Evolutionary conservation across 768 basidiomycete species (phyloP).

Genomic region (Lentinula guzmanii): DNA sequence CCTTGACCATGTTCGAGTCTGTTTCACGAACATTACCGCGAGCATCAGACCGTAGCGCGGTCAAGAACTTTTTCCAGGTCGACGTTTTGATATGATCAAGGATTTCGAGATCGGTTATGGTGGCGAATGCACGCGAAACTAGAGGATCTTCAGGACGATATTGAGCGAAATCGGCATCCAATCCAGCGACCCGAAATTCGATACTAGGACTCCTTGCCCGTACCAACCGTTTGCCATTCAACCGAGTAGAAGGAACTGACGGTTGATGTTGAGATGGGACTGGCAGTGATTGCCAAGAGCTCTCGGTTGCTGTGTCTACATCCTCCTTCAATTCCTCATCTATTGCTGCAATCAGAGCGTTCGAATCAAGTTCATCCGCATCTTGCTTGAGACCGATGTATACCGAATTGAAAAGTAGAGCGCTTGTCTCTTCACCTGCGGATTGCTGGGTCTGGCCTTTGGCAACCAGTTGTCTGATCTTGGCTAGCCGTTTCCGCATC

Average conservation of each 20-base stretch:
- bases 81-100: conserved; percentile 97
- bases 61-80: conserved; percentile 97
- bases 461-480: conserved; percentile 88
- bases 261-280: conserved; percentile 40
- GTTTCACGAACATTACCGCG: conserved; percentile 87
- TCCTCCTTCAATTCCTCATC: conserved; percentile 85
- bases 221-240: conserved; percentile 56
- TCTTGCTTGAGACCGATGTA: conserved; percentile 88
- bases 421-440: conserved; percentile 62
- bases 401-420: conserved; percentile 88
- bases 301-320: conserved; percentile 65
- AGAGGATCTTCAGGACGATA: conserved; percentile 49
- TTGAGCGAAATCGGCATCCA: conserved; percentile 63
- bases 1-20: conserved; percentile 87
- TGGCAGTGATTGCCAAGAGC: conserved; percentile 88
- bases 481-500: conserved; percentile 79
- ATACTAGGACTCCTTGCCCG: conserved; percentile 78
- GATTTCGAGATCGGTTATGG: conserved; percentile 76
- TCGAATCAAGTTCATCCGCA: conserved; percentile 66
- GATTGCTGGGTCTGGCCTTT: conserved; percentile 84
- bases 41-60: conserved; percentile 76
- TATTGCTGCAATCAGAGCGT: conserved; percentile 81
- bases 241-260: conserved; percentile 28
- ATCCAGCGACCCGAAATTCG: conserved; percentile 68
- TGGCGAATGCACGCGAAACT: conserved; percentile 62